These are phyloP conservation scores for Yamadazyma takamatsuzukensis DNA, from an alignment of 805 yeast genomes.

Conservation along the genomic window DNA sequence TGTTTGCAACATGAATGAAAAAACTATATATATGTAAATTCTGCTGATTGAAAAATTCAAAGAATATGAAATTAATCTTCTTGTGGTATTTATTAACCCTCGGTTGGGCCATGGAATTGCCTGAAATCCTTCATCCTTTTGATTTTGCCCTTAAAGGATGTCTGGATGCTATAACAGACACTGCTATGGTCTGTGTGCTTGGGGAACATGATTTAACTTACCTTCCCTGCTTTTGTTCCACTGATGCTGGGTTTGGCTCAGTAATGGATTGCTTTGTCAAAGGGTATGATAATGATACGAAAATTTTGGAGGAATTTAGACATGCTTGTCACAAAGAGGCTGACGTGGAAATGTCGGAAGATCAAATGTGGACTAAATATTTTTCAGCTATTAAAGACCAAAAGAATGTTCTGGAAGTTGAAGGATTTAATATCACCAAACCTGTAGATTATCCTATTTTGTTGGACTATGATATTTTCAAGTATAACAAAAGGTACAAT, in stretches of 20 bases:
- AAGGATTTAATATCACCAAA: conserved; percentile 5
- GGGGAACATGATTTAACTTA: conserved; percentile 1
- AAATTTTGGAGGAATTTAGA: conserved; percentile 12
- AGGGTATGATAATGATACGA: conserved; percentile 17
- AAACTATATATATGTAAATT: too few species aligned
- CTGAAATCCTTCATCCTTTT: conserved; percentile 8
- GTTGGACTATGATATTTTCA: conserved; percentile 5
- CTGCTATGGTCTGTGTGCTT: conserved; percentile 15
- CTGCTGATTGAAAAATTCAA: neutral
- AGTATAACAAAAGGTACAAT: conserved; percentile 1
- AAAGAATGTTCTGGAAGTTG: conserved; percentile 3
- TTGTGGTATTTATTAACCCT: too few species aligned
- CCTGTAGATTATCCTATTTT: conserved; percentile 9
- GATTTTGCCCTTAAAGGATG: conserved; percentile 14
- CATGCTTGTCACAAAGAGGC: conserved; percentile 8
- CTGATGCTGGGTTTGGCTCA: conserved; percentile 17
- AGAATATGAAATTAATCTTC: conserved; percentile 6
- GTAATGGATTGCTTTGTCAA: conserved; percentile 18
- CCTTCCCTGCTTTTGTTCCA: conserved; percentile 15
- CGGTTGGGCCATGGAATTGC: conserved; percentile 8
- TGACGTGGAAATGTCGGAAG: conserved; percentile 7
- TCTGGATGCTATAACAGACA: conserved; percentile 7
- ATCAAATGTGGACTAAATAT: conserved; percentile 13
- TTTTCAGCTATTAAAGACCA: conserved; percentile 7
- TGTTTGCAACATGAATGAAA: too few species aligned